Base-by-base conservation (phyloP, 768 basidiomycete genomes). In the Omphalotus guepiniiformis region DNA sequence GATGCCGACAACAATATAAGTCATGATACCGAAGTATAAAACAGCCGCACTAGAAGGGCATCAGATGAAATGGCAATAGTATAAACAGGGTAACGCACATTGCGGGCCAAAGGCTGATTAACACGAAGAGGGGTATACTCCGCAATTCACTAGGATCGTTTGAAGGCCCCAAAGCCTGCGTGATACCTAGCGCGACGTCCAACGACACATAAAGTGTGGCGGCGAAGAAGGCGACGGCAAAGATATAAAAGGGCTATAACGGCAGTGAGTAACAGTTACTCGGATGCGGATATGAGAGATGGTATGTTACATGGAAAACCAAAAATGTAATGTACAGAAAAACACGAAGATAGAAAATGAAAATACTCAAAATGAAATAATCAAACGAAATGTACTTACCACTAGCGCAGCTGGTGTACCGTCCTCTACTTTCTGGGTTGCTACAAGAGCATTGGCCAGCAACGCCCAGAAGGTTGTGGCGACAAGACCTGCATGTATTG, bases 391-490 rank as follows among this genome's bases (percentile, higher is more conserved):
- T 21, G 2, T 37, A 78, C 78, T 56, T 48, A 89, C 88, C 42
- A 87, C 68, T 34, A 90, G 53, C 48, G 83, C 79, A 53, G 78
- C 13, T 35, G 83, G 67, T 0, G 89, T 89, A 5, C 93, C 95
- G 58, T 90, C 95, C 62, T 97, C 95, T 46, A 97, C 87, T 39
- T 94, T 61, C 65, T 98, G 95, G n/a, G 85, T 88, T 29, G 85
- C 82, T 19, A 93, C 76, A 49, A 91, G 66, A 9, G 75, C 87
- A 63, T 88, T 91, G 25, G 75, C 89, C 47, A 90, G 69, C 53
- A 92, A 67, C 6, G 76, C 58, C 88, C 91, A 93, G 60, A 93
- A 94, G 4, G 92, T 66, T 3, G 85, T 77, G 4, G 80, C 83
- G 34, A 93, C 79, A 15, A 83, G 52, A 4, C 83, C 93, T 1